These are phyloP conservation scores for Argentina anserina DNA, from an alignment of 306 rosid species.

Conservation along the genomic window DNA sequence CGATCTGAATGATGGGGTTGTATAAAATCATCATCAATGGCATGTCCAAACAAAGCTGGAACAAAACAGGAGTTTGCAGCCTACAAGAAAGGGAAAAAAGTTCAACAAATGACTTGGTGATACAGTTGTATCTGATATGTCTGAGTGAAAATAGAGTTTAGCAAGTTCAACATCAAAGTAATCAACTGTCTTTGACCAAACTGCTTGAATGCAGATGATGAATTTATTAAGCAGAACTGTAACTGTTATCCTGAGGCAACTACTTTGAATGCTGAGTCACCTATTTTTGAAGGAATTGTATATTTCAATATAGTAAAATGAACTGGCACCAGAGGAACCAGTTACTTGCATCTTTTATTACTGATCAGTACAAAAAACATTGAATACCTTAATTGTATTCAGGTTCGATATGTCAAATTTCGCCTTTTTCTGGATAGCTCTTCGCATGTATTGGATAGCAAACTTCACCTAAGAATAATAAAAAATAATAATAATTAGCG, in stretches of 20 bases:
- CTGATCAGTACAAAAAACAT: not conserved
- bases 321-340: not conserved
- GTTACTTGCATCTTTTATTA: not conserved
- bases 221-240: not conserved
- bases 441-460: conserved; percentile 93
- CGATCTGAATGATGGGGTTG: conserved; percentile 89
- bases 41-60: conserved; percentile 86
- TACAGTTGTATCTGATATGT: not conserved
- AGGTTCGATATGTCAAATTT: conserved; percentile 83
- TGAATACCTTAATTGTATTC: conserved; percentile 72
- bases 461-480: conserved; percentile 58
- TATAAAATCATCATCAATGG: conserved; percentile 89
- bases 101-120: not conserved
- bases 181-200: not conserved
- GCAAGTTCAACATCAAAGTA: not conserved
- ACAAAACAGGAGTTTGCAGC: conserved; percentile 86
- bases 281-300: not conserved
- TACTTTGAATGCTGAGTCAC: not conserved
- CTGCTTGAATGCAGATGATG: not conserved
- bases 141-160: not conserved
- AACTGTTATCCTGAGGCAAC: not conserved
- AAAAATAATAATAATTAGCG: not conserved
- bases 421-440: conserved; percentile 86
- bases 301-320: not conserved
- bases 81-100: conserved; percentile 38